Evolutionary conservation across 169 alveolate species (phyloP).

Genomic region (Cryptosporidium sp.): DNA sequence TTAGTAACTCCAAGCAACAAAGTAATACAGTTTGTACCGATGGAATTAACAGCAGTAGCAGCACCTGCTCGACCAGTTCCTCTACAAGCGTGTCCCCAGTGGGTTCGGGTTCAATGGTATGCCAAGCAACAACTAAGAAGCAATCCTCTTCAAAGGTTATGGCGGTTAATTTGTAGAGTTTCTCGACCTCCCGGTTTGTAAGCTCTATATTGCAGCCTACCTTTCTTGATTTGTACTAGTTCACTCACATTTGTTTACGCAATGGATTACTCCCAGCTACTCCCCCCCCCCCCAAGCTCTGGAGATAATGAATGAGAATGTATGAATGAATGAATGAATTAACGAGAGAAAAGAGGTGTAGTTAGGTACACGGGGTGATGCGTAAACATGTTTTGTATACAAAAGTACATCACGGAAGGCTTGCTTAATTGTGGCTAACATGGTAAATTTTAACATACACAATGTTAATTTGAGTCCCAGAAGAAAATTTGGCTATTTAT

Average conservation of each 20-base stretch:
- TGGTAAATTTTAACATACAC: neutral
- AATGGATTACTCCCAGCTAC: neutral
- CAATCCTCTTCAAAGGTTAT: neutral
- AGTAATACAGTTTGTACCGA: neutral
- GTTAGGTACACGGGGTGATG: neutral
- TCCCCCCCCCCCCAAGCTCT: neutral
- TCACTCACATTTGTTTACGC: neutral
- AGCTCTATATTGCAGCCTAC: neutral
- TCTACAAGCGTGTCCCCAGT: constrained; percentile 5
- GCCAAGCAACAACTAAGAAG: constrained; percentile 6
- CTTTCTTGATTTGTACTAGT: no score
- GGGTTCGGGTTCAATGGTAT: neutral
- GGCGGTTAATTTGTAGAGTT: neutral
- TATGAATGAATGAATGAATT: no score
- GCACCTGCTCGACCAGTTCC: neutral
- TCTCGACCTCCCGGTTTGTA: neutral
- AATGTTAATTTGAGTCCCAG: neutral
- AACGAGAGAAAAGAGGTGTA: neutral
- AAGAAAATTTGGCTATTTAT: neutral
- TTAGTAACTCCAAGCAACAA: neutral
- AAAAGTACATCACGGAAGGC: neutral
- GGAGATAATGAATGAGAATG: neutral
- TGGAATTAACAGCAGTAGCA: neutral
- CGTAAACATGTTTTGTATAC: neutral
- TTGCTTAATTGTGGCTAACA: neutral